A percentile compares a stretch with the other conserved stretches of the same genome.
These are phyloP conservation scores for Capsella rubella DNA, from an alignment of 441 rosid species.

Conservation along the genomic window DNA sequence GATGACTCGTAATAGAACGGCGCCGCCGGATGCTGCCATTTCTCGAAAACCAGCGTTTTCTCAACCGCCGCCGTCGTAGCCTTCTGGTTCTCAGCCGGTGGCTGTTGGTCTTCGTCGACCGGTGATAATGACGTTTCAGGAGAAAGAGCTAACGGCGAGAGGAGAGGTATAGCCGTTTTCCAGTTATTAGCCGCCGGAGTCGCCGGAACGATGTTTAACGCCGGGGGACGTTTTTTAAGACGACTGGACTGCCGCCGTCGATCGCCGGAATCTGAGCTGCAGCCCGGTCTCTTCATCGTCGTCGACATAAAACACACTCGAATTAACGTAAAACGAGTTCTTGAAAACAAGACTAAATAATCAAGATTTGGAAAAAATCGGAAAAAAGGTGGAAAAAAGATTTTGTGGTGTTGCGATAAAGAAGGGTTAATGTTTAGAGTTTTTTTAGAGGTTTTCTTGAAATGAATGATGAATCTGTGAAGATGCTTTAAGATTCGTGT, in stretches of 20 bases:
- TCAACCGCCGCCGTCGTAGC: conserved; percentile 41
- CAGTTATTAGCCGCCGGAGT: conserved; percentile 56
- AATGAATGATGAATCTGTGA: conserved; percentile 3
- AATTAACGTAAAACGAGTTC: background rate
- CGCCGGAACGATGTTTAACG: conserved; percentile 58
- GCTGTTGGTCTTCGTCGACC: background rate
- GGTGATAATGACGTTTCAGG: conserved; percentile 49
- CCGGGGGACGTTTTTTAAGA: conserved; percentile 79
- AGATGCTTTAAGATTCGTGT: conserved; percentile 28
- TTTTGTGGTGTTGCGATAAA: conserved; percentile 29
- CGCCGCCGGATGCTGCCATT: conserved; percentile 95
- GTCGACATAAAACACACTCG: conserved; percentile 17
- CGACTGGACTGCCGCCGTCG: conserved; percentile 66
- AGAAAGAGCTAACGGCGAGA: conserved; percentile 77
- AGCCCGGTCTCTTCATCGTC: conserved; percentile 52
- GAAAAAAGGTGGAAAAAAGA: background rate
- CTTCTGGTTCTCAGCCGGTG: conserved; percentile 43
- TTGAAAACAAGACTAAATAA: background rate
- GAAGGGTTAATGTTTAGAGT: background rate
- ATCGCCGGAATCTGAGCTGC: conserved; percentile 25
- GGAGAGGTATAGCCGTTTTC: conserved; percentile 92
- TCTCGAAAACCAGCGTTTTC: conserved; percentile 59
- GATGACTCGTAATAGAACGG: conserved; percentile 69
- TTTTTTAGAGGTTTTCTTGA: background rate
- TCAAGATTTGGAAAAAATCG: background rate